Evolutionary conservation across 192 early-diverging fungal genomes (phyloP).

Genomic region (Diversispora eburnea): DNA sequence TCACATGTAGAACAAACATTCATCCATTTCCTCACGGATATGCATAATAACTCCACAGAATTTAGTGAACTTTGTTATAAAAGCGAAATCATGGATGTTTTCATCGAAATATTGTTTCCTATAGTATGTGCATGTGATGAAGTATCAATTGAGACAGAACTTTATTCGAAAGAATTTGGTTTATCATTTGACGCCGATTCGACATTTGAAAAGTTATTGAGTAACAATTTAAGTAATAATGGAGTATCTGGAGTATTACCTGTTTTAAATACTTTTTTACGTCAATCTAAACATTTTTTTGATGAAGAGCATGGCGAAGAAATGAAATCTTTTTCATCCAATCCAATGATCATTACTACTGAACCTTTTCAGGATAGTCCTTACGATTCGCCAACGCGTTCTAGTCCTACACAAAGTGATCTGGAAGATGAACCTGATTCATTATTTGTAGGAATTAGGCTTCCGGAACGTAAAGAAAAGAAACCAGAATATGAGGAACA

Average conservation of each 20-base stretch:
- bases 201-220: not conserved
- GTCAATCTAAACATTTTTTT: not conserved
- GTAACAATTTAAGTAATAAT: conserved; percentile 19
- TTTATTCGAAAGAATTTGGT: conserved; percentile 43
- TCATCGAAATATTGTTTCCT: conserved; percentile 53
- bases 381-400: not conserved
- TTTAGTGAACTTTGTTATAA: conserved; percentile 51
- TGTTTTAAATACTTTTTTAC: conserved; percentile 1
- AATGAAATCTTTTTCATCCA: conserved; percentile 17
- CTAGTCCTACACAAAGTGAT: conserved; percentile 7
- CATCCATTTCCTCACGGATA: conserved; percentile 45
- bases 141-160: conserved; percentile 43
- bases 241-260: not conserved
- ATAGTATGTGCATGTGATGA: conserved; percentile 46
- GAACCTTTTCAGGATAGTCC: not conserved
- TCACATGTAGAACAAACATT: conserved; percentile 43
- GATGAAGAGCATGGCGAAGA: conserved; percentile 29
- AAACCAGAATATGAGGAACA: conserved; percentile 29
- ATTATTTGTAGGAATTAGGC: conserved; percentile 27
- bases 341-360: not conserved
- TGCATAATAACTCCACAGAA: conserved; percentile 45
- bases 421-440: conserved; percentile 13
- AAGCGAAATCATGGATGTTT: conserved; percentile 48
- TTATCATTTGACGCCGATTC: conserved; percentile 27
- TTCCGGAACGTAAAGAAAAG: conserved; percentile 16